A percentile compares a stretch with the other conserved stretches of the same genome.
These are phyloP conservation scores for Tilletiopsis washingtonensis DNA, from an alignment of 1,284 basidiomycete species.

Conservation along the genomic window DNA sequence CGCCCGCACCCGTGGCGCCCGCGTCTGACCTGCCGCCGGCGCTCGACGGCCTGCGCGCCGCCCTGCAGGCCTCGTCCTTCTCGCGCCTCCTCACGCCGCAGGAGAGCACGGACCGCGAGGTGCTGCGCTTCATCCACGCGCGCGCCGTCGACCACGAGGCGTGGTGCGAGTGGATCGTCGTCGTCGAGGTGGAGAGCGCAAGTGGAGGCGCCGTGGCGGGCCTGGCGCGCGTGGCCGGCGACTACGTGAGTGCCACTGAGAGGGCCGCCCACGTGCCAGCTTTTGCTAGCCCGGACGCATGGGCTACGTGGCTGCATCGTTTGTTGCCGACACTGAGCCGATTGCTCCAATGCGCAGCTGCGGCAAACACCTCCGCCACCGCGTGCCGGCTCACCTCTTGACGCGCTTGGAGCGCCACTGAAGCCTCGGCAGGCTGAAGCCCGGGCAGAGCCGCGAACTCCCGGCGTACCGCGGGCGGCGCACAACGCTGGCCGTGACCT, in stretches of 20 bases:
- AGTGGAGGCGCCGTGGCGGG: constrained; percentile 3
- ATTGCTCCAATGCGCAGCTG: too few relatives aligned
- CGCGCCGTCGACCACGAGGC: constrained; percentile 4
- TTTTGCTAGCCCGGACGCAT: background rate
- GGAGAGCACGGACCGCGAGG: too few relatives aligned
- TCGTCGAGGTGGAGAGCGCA: constrained; percentile 34
- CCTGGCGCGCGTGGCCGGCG: constrained; percentile 4
- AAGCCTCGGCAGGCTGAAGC: background rate
- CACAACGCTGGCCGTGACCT: too few relatives aligned
- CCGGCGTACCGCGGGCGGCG: too few relatives aligned
- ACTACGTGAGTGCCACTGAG: background rate
- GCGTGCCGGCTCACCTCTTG: constrained; percentile 21
- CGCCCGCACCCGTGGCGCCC: too few relatives aligned
- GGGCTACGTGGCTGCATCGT: background rate
- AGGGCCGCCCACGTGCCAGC: background rate
- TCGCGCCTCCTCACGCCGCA: too few relatives aligned
- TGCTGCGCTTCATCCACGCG: constrained; percentile 2
- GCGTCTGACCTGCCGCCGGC: too few relatives aligned
- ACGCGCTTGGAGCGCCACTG: background rate
- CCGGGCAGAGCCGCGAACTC: too few relatives aligned
- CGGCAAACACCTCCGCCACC: too few relatives aligned
- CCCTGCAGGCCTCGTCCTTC: too few relatives aligned
- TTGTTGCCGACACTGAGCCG: constrained; percentile 31
- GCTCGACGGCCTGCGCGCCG: too few relatives aligned
- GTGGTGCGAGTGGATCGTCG: constrained; percentile 37